Evolutionary conservation across 805 yeast genomes (phyloP), one percentile per base, ranked within the genome.

Genomic region (Pichia nakasei): DNA sequence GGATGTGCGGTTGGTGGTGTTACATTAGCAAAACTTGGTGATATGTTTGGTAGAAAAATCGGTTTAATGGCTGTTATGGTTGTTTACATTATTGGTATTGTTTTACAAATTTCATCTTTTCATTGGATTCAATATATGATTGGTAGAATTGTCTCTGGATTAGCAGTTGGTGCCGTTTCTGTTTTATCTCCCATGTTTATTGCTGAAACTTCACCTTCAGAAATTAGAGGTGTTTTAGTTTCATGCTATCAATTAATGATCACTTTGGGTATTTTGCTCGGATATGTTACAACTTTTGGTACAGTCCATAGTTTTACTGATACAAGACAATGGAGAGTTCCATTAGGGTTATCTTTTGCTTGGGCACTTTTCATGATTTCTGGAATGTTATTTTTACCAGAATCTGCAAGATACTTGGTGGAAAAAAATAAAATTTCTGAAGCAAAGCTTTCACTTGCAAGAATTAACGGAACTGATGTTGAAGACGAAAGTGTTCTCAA

Each of bases 1-100:
- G 85, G 85, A 38, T 79, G 85, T 66, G 83, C 83, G 42, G 60
- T 82, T 45, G 88, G 88, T 58, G 82, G 84, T 58, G 57, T 81
- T 21, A 60, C 70, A 42, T 63, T 80, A 32, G 69, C 78, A 39
- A 75, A 72, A 54, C 43, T 67, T 26, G 83, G 76, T 54, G 86
- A 82, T 54, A 51, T 60, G 15, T 63, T 61, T 47, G 86, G 86
- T 48, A 70, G 86, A 64, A 76, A 77, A 57, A 44, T 59, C 39
- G 81, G 80, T 47, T 59, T 81, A 35, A 68, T 68, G 64, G 45
- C 64, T 33, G 68, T 76, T 44, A 68, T 78, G 69, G 55, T 64
- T 19, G 64, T 80, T 45, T 80, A 79, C 58, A 69, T 73, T 41
- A 63, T 75, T 37, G 87, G 86, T 50, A 69, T 76, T 41, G 53